phyloP scores from a whole-genome alignment of 257 asterid genomes.

The Gynochthodes officinalis region DNA sequence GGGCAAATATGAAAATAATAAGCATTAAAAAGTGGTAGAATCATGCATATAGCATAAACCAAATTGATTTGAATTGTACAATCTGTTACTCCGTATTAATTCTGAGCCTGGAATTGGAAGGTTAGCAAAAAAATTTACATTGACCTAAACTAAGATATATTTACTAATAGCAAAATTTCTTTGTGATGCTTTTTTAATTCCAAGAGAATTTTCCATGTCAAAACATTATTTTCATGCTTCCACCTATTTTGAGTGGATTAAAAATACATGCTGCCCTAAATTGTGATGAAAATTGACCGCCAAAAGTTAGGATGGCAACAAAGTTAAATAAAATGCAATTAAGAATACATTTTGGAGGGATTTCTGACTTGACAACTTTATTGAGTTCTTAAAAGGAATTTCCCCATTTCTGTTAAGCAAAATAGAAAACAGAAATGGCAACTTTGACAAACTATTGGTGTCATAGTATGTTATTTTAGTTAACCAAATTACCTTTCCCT shows the following conservation, averaged over 20 bases:
- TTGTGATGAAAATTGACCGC: not conserved
- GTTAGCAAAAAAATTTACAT: not conserved
- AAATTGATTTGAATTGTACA: not conserved
- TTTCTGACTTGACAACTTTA: not conserved
- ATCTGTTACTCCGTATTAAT: not conserved
- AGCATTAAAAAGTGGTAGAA: not conserved
- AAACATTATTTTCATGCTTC: not conserved
- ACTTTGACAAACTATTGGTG: not conserved
- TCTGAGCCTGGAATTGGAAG: not conserved
- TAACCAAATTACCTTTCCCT: conserved; percentile 70
- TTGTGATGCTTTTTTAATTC: not conserved
- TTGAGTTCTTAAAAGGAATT: no score
- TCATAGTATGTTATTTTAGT: not conserved
- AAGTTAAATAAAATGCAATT: not conserved
- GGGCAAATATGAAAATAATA: not conserved
- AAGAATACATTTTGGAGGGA: not conserved
- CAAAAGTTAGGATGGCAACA: not conserved
- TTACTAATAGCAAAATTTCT: not conserved
- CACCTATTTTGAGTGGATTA: not conserved
- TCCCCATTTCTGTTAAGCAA: not conserved
- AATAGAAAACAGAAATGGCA: not conserved
- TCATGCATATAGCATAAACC: not conserved
- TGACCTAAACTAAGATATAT: not conserved
- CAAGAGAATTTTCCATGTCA: not conserved
- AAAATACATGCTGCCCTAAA: not conserved